Base-by-base conservation (phyloP, 768 basidiomycete genomes). In the Tubosaeta sp. region DNA sequence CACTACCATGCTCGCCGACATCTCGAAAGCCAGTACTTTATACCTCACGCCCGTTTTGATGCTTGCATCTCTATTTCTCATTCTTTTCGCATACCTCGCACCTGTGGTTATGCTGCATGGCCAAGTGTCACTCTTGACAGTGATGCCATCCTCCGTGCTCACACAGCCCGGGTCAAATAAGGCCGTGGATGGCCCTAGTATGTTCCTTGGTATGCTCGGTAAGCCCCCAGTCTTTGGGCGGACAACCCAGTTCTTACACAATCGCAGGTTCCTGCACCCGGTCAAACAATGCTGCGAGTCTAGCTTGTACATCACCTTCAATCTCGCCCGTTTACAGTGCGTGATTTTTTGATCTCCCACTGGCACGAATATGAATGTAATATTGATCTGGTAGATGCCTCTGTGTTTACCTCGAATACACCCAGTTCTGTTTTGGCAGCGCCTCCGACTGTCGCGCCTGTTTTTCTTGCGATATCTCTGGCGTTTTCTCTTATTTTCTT, bases 201-300 rank as follows among this genome's bases (percentile, higher is more conserved):
- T 86, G 31, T 80, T 83, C 61, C 61, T 89, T 39, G 89, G 89
- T 18, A 62, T 78, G 11, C 67, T 90, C 38, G 88, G 87, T 82
- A 66, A n/a, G 71, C n/a, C 12, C 59, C 18, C 16, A 12, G 27
- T 47, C 25, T 12, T 11, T 22, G 40, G 18, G 39, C 44, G 21
- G 36, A 50, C 25, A 11, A 30, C 35, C n/a, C 16, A 21, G 16
- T 25, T 13, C 48, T 54, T 29, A 58, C 21, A 46, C 35, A 25
- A 21, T 8, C 21, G 18, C 34, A 89, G 89, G 89, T 8, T 90
- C 89, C 6, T 91, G 89, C 57, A 69, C 79, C 12, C 77, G 79
- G 47, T 48, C 69, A 0, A 74, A 71, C 27, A 79, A 80, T 61
- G 70, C 66, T 42, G 81, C 75, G 2, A 49, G 51, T 14, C 59